Base-by-base conservation (phyloP, 2,329 filamentous ascomycete species). In the Juglanconis juglandina region DNA sequence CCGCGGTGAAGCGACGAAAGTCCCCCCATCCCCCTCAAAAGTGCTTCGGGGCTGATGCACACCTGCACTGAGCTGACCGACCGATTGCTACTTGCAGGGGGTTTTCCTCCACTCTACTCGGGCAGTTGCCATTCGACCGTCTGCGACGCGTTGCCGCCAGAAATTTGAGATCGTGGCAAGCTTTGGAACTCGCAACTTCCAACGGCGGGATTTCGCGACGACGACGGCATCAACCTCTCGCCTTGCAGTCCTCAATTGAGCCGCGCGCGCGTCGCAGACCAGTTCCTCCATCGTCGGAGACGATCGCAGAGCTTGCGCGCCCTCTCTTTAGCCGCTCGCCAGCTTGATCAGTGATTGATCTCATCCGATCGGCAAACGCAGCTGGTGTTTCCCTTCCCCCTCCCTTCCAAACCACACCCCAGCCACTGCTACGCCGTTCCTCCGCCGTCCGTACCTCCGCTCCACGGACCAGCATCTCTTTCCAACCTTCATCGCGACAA, bases 181-280 rank as follows among this genome's bases (percentile, higher is more conserved):
- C 24, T 24, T 24, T 24, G 39, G 39, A 42, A 42, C 10, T 14
- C 39, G 11, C 39, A 4, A 10, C 11, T 42, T 24, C 35, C 51
- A 33, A 42, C 35, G 37, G 51, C 30, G 37, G 14, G 37, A 11
- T 42, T 42, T 34, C 37, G n/a, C n/a, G 17, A 47, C 52, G 37
- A 53, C 39, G 30, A 42, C 52, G 37, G 17, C n/a, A 44, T 14
- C 39, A 42, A 34, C 24, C 6, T 33, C 24, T 44, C 44, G 50
- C 51, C 53, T 50, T 48, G 55, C 46, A 56, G 59, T 59, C 59
- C 35, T 47, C 59, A 61, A 61, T 61, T 55, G 59, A 50, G 46
- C 10, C 24, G n/a, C 30, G 56, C 59, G 59, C 59, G 59, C 54
- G 51, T 37, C 55, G 41, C 53, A 47, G 14, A 50, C 52, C 14